phyloP scores from a whole-genome alignment of 495 filamentous ascomycete species.

The Penicillium psychrofluorescens region DNA sequence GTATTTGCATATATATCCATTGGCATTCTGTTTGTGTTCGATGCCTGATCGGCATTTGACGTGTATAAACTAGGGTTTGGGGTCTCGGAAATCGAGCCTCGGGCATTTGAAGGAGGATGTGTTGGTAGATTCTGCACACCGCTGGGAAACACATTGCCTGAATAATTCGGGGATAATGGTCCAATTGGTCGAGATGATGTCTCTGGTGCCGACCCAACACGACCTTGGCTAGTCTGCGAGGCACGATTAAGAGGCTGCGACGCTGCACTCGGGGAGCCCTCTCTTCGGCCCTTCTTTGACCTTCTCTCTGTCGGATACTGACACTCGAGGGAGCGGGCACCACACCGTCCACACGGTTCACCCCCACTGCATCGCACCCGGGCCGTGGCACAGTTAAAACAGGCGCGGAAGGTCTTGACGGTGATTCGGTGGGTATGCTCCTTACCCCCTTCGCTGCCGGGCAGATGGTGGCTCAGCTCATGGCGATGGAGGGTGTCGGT shows the following conservation, averaged over 20 bases:
- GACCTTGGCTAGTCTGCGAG: background rate
- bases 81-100: background rate
- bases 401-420: constrained; percentile 47
- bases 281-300: constrained; percentile 27
- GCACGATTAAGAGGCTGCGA: background rate
- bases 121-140: background rate
- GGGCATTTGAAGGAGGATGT: constrained; percentile 1
- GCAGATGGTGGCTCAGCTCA: constrained; percentile 43
- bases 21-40: constrained; percentile 1
- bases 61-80: constrained; percentile 5
- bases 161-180: constrained; percentile 3
- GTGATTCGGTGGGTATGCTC: constrained; percentile 34
- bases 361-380: constrained; percentile 51
- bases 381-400: constrained; percentile 47
- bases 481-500: constrained; percentile 53
- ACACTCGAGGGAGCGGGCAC: constrained; percentile 43
- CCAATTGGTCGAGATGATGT: background rate
- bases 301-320: constrained; percentile 41
- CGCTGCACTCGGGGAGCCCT: constrained; percentile 5
- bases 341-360: constrained; percentile 45
- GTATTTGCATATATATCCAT: constrained; percentile 4
- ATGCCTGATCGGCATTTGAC: constrained; percentile 1
- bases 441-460: constrained; percentile 28
- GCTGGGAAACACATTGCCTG: background rate
- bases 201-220: background rate